phyloP scores from a whole-genome alignment of 1,284 basidiomycete genomes.

The Rhizoctonia solani region DNA sequence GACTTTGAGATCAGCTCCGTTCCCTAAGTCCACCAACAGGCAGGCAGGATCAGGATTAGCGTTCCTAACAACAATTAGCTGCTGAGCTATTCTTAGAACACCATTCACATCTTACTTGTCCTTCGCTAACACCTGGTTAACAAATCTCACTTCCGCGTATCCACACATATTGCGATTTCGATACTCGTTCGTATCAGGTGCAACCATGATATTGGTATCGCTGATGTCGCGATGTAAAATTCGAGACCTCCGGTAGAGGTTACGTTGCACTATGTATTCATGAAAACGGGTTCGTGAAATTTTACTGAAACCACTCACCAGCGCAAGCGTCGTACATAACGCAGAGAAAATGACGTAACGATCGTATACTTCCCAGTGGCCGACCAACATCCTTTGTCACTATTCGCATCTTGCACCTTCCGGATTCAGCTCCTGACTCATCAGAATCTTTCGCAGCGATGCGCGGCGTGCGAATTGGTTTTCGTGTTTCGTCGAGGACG shows the following conservation, averaged over 20 bases:
- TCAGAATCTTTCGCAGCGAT: too few species aligned
- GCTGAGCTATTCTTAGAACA: too few species aligned
- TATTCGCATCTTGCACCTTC: constrained; percentile 3
- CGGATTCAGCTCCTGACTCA: too few species aligned
- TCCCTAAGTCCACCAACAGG: not conserved
- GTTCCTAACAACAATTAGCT: not conserved
- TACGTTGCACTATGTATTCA: not conserved
- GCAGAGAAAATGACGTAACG: not conserved
- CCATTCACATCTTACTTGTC: not conserved
- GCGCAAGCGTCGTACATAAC: constrained; percentile 15
- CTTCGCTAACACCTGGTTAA: not conserved
- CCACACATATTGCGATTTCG: not conserved
- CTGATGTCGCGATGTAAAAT: constrained; percentile 1
- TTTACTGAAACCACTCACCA: not conserved
- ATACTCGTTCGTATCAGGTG: not conserved
- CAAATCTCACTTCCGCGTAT: not conserved
- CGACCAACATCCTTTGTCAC: not conserved
- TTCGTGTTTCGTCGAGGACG: too few species aligned
- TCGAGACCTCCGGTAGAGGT: not conserved
- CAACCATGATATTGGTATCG: constrained; percentile 9
- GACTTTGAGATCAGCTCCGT: not conserved
- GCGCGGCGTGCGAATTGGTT: too few species aligned
- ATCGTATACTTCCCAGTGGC: not conserved
- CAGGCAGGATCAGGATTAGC: not conserved
- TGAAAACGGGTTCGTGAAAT: not conserved